Percentiles rank a stretch among this genome's conserved stretches.
phyloP scores from a whole-genome alignment of 2,329 filamentous ascomycete genomes.

The Daldinia sp. region DNA sequence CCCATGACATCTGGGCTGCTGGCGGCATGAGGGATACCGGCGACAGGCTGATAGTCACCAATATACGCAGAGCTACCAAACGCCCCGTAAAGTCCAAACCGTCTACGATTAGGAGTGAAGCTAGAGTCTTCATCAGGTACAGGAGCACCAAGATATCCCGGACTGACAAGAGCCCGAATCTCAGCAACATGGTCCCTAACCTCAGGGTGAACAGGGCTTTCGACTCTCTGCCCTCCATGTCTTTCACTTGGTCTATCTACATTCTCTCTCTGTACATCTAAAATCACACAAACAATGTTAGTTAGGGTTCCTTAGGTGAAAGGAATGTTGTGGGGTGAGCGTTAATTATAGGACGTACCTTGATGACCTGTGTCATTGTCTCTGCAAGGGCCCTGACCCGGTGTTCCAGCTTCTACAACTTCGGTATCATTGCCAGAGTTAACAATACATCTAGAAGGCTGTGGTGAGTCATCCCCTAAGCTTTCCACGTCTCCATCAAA shows the following conservation, averaged over 20 bases:
- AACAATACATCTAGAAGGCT: background rate
- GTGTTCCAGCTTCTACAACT: background rate
- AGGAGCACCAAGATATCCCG: background rate
- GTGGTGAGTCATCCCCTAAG: background rate
- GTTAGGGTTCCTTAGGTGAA: background rate
- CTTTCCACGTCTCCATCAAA: conserved; percentile 2
- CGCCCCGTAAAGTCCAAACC: background rate
- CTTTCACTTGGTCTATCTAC: background rate
- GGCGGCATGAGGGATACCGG: too few relatives aligned
- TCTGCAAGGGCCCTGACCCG: background rate
- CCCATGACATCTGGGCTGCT: too few relatives aligned
- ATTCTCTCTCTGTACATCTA: background rate
- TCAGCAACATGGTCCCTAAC: background rate
- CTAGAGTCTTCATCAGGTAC: background rate
- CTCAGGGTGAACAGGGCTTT: background rate
- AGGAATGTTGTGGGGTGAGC: background rate
- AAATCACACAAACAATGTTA: background rate
- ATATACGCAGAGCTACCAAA: background rate
- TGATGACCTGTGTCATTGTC: background rate
- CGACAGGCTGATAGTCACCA: background rate
- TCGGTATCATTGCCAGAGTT: background rate
- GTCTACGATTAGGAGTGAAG: background rate
- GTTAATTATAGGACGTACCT: conserved; percentile 2
- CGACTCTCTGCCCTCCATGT: background rate
- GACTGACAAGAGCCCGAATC: background rate